Conservation (phyloP, 768 basidiomycete species). For the Amanita rubescens region DNA sequence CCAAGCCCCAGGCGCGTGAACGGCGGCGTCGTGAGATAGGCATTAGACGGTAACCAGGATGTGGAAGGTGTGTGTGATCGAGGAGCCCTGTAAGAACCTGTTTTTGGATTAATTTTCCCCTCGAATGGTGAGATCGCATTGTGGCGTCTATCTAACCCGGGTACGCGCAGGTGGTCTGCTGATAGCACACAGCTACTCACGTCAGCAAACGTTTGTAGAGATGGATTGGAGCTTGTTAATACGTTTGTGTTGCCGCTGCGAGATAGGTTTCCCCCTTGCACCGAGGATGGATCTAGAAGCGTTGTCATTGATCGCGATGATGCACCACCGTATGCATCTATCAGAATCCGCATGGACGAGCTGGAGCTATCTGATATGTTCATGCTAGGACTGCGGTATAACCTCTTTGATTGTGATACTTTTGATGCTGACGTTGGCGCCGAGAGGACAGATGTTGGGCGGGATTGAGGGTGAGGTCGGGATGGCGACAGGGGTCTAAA, state of each 20-base stretch:
- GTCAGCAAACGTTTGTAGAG: neutral
- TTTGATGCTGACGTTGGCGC: neutral
- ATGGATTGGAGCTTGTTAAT: neutral
- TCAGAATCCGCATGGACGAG: too few relatives aligned
- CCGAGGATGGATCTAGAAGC: too few relatives aligned
- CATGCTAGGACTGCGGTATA: too few relatives aligned
- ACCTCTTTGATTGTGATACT: too few relatives aligned
- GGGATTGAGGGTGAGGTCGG: neutral
- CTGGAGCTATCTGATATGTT: too few relatives aligned
- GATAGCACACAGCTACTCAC: neutral
- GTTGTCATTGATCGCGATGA: too few relatives aligned
- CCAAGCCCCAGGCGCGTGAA: slow-evolving; percentile 33
- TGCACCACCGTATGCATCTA: too few relatives aligned
- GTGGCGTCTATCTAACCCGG: neutral
- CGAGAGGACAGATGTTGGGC: neutral
- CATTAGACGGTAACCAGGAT: slow-evolving; percentile 29
- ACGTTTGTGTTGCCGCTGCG: neutral
- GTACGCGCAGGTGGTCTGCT: neutral
- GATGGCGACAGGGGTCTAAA: neutral
- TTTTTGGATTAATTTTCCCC: neutral
- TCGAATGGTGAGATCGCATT: neutral
- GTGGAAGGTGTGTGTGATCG: neutral
- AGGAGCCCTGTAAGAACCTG: neutral
- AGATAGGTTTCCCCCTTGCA: neutral
- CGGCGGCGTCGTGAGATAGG: slow-evolving; percentile 29